A percentile compares a stretch with the other conserved stretches of the same genome.
These are phyloP conservation scores for Wickerhamiella allomyrinae DNA, from an alignment of 805 yeast genomes.

Conservation along the genomic window DNA sequence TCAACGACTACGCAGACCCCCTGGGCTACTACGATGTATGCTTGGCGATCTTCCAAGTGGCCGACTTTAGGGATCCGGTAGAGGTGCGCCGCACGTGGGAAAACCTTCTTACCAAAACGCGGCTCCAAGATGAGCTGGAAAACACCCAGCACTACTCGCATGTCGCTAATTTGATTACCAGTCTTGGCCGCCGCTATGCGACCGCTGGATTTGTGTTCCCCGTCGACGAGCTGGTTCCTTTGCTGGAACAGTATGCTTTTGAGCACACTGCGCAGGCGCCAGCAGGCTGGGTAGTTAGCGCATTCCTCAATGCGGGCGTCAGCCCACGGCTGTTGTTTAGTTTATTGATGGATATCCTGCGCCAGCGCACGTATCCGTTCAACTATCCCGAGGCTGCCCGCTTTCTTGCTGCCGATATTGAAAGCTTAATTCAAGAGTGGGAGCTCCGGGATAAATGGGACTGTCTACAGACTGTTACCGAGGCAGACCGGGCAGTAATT, in stretches of 20 bases:
- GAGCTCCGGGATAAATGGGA: neutral
- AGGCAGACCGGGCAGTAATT: neutral
- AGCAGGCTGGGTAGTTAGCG: conserved; percentile 27
- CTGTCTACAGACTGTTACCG: neutral
- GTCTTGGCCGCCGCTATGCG: conserved; percentile 49
- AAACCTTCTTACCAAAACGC: conserved; percentile 43
- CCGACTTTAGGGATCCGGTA: conserved; percentile 75
- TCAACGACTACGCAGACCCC: conserved; percentile 77
- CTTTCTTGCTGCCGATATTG: conserved; percentile 19
- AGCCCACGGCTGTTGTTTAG: conserved; percentile 18
- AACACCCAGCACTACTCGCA: conserved; percentile 26
- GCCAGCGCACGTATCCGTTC: conserved; percentile 22
- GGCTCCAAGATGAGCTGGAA: conserved; percentile 19
- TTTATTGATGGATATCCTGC: conserved; percentile 20
- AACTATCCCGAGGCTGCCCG: conserved; percentile 15
- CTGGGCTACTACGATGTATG: conserved; percentile 77
- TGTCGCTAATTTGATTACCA: conserved; percentile 27
- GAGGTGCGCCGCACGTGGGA: conserved; percentile 76
- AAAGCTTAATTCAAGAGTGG: conserved; percentile 14
- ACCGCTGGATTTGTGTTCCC: conserved; percentile 73
- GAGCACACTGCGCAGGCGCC: conserved; percentile 30
- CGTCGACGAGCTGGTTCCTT: conserved; percentile 50
- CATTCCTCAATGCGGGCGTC: conserved; percentile 26
- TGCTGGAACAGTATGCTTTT: conserved; percentile 43
- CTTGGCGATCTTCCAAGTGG: conserved; percentile 58